Conservation (phyloP, 495 filamentous ascomycete genomes). For the Neurospora sp. region DNA sequence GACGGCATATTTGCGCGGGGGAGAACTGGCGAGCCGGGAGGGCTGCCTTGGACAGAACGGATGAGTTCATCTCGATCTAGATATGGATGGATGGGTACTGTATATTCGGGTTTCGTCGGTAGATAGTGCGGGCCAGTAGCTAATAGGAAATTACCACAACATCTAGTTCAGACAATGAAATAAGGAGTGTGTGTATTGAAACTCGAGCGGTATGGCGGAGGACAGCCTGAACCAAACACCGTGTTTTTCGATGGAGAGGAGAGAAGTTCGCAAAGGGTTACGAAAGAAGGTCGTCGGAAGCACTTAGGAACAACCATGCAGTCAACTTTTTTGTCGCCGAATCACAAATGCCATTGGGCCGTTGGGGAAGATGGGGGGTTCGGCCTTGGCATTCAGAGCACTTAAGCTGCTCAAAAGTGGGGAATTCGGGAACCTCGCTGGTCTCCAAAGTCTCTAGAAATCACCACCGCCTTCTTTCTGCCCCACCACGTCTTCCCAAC, state of each 20-base stretch:
- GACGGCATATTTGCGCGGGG: conserved; percentile 36
- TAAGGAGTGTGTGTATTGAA: neutral
- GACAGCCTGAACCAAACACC: neutral
- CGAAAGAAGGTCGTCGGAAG: neutral
- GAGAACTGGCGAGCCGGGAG: conserved; percentile 40
- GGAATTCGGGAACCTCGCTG: neutral
- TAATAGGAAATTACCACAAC: neutral
- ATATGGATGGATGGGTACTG: neutral
- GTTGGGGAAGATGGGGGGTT: neutral
- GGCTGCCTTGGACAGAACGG: conserved; percentile 40
- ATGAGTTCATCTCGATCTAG: conserved; percentile 36
- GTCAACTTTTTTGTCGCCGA: neutral
- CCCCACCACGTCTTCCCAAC: conserved; percentile 4
- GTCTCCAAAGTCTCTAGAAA: conserved; percentile 6
- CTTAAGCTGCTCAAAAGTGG: neutral
- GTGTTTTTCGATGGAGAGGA: neutral
- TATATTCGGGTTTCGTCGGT: neutral
- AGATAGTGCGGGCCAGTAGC: neutral
- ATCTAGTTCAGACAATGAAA: neutral
- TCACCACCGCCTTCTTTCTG: conserved; percentile 11
- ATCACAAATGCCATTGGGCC: neutral
- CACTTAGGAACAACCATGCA: neutral
- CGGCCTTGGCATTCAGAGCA: neutral
- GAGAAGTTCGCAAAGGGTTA: neutral
- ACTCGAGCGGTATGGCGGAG: neutral